Evolutionary conservation across 106 monocot species (phyloP), one percentile per base, ranked within the genome.

Genomic region (Acorus calamus): DNA sequence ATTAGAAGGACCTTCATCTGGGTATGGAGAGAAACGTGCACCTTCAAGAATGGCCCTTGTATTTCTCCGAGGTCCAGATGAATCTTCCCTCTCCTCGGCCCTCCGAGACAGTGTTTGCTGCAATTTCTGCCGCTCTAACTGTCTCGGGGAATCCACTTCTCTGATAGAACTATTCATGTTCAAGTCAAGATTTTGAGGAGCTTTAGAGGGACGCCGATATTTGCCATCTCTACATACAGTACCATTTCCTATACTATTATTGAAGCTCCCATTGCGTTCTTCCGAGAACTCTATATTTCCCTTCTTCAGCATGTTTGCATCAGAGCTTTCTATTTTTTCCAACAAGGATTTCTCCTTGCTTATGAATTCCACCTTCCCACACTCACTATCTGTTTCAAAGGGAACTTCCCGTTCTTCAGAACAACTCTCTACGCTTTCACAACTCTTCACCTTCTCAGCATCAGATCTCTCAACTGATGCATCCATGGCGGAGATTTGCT

Each of bases 1-100:
- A 45, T 77, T 77, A 47, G 78, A 83, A 13, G 86, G 77, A 42
- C 86, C 81, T 73, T 73, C 73, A 58, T 76, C 75, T 50, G 75
- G 76, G 63, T 77, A 80, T 46, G 71, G 65, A 75, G 70, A 65
- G 28, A 71, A 54, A 13, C 62, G 63, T 46, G 49, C 45, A 10
- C 64, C 68, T 60, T 61, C 66, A 0, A 52, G 48, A 2, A 46
- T 47, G 4, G 44, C 42, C 7, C 54, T 43, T 10, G 56, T 10
- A 14, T 49, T 47, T 78, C 63, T 60, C 10, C 14, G 55, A 12
- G 63, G 71, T 7, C 60, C 53, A 3, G 66, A 56, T 42, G 6
- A 2, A 7, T 47, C 66, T 3, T 68, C 53, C 28, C 64, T 61
- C 12, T 59, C 82, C 12, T 66, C 61, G 13, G 14, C 53, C 52